These are phyloP conservation scores for Testicularia cyperi DNA, from an alignment of 1,284 basidiomycete genomes.

Conservation along the genomic window DNA sequence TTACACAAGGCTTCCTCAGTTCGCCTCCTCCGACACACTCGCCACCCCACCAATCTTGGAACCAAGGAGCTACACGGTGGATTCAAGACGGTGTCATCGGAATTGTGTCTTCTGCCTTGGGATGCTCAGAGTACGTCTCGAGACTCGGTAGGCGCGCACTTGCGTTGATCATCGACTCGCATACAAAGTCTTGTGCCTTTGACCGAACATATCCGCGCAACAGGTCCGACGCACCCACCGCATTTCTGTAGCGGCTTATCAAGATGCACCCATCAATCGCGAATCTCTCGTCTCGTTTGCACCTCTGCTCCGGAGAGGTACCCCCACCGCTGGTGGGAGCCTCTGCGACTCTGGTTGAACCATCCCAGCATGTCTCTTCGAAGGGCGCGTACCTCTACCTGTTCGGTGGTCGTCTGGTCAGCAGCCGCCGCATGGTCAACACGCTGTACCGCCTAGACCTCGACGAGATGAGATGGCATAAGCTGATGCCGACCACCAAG, in stretches of 20 bases:
- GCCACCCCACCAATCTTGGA: too few relatives aligned
- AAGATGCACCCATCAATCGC: slow-evolving; percentile 37
- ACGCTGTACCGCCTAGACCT: slow-evolving; percentile 49
- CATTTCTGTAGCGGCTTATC: not conserved
- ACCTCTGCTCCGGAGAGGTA: slow-evolving; percentile 43
- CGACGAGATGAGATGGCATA: slow-evolving; percentile 40
- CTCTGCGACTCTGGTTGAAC: slow-evolving; percentile 48
- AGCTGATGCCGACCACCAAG: slow-evolving; percentile 11
- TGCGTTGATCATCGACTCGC: too few relatives aligned
- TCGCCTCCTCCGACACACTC: too few relatives aligned
- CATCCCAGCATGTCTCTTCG: slow-evolving; percentile 1
- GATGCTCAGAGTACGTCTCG: too few relatives aligned
- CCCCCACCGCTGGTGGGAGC: slow-evolving; percentile 54
- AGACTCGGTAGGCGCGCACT: too few relatives aligned
- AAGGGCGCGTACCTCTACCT: slow-evolving; percentile 36
- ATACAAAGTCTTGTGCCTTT: too few relatives aligned
- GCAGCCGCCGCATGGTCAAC: slow-evolving; percentile 49
- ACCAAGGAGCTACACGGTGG: too few relatives aligned
- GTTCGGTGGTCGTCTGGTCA: slow-evolving; percentile 54
- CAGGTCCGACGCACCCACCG: too few relatives aligned
- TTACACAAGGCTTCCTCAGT: too few relatives aligned
- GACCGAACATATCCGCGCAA: too few relatives aligned
- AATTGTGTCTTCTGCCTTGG: too few relatives aligned
- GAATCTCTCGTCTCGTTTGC: slow-evolving; percentile 35
- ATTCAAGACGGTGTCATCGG: too few relatives aligned